phyloP scores from a whole-genome alignment of 2,329 filamentous ascomycete species.

The Geosmithia morbida region DNA sequence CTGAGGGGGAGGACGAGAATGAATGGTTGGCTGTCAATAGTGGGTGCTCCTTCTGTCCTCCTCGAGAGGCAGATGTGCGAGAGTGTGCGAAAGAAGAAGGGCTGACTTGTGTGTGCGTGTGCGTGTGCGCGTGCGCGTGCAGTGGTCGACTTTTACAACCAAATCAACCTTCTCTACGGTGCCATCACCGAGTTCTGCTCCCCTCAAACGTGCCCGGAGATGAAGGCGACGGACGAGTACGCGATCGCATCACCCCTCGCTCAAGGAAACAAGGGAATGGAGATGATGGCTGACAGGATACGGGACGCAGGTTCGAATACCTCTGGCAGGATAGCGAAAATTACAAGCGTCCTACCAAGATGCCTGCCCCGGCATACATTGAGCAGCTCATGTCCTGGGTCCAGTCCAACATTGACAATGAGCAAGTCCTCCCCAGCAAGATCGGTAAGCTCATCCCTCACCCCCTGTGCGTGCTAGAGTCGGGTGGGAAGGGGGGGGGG shows the following conservation, averaged over 20 bases:
- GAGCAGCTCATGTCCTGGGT: constrained; percentile 98
- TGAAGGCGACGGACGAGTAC: constrained; percentile 99
- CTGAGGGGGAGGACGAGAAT: constrained; percentile 93
- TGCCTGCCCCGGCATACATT: constrained; percentile 93
- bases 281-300: constrained; percentile 5
- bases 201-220: constrained; percentile 90
- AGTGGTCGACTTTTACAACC: constrained; percentile 99
- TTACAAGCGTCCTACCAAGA: constrained; percentile 93
- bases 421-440: constrained; percentile 84
- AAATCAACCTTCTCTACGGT: constrained; percentile 97
- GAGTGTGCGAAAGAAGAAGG: not conserved
- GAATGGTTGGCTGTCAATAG: constrained; percentile 98
- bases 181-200: constrained; percentile 99
- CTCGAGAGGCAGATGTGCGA: not conserved
- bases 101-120: not conserved
- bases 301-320: constrained; percentile 67
- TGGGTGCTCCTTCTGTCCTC: constrained; percentile 29
- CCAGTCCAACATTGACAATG: constrained; percentile 89
- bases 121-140: too few relatives aligned
- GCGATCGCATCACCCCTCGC: constrained; percentile 14
- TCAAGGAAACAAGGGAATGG: too few relatives aligned
- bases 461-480: constrained; percentile 3
- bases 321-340: constrained; percentile 95
- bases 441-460: constrained; percentile 43
- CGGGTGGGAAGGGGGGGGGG: too few relatives aligned